These are phyloP conservation scores for Polytolypa hystricis DNA, from an alignment of 2,329 filamentous ascomycete genomes.

Conservation along the genomic window DNA sequence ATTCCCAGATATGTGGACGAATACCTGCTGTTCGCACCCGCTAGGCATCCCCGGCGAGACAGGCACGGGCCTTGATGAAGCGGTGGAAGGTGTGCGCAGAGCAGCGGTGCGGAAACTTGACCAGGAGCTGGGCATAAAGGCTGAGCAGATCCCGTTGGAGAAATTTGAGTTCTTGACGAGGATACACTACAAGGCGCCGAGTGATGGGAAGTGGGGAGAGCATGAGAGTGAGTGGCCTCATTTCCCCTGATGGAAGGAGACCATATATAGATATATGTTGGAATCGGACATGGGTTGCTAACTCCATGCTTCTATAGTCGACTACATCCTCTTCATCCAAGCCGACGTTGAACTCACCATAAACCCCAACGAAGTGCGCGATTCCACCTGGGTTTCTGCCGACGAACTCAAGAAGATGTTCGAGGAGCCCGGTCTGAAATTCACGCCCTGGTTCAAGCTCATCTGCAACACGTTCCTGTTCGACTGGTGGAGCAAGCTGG, in stretches of 20 bases:
- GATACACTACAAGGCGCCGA: conserved; percentile 97
- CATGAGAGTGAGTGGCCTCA: conserved; percentile 67
- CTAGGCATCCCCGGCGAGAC: conserved; percentile 86
- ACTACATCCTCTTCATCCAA: conserved; percentile 98
- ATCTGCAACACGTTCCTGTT: conserved; percentile 97
- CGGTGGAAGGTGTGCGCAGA: conserved; percentile 75
- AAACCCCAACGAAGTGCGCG: conserved; percentile 83
- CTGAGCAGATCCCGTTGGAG: conserved; percentile 77
- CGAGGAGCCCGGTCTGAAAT: conserved; percentile 64
- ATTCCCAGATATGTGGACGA: conserved; percentile 99
- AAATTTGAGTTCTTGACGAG: conserved; percentile 88
- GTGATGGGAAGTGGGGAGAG: conserved; percentile 96
- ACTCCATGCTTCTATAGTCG: conserved; percentile 52
- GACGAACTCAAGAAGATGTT: conserved; percentile 80
- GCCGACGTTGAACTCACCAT: conserved; percentile 74
- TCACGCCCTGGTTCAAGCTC: conserved; percentile 98
- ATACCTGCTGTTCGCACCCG: conserved; percentile 98
- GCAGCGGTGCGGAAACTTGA: conserved; percentile 88
- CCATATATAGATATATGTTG: not conserved
- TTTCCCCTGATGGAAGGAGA: no score
- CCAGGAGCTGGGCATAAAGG: conserved; percentile 87
- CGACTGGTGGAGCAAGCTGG: conserved; percentile 88
- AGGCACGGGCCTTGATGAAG: conserved; percentile 66
- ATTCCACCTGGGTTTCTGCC: conserved; percentile 70
- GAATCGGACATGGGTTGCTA: not conserved